A percentile compares a stretch with the other conserved stretches of the same genome.
These are phyloP conservation scores for Pichia exigua DNA, from an alignment of 805 yeast species.

Conservation along the genomic window DNA sequence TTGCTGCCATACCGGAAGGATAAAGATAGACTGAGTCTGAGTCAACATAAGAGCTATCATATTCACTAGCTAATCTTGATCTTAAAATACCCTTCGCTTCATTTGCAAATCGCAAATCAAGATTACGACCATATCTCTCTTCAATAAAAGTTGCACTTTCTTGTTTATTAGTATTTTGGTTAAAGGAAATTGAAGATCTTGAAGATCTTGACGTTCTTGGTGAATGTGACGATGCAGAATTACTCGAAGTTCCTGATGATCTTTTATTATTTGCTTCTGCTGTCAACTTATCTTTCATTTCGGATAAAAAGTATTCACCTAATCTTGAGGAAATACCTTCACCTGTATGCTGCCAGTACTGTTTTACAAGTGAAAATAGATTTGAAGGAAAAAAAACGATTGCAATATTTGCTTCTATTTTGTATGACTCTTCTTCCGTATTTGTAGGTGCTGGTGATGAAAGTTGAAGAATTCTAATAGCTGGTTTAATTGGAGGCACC, in stretches of 20 bases:
- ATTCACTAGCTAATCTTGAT: conserved; percentile 65
- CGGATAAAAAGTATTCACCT: conserved; percentile 76
- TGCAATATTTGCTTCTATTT: conserved; percentile 62
- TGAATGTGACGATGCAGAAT: conserved; percentile 13
- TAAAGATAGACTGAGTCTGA: conserved; percentile 70
- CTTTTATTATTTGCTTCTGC: conserved; percentile 17
- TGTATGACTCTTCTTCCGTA: conserved; percentile 50
- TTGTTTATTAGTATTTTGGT: conserved; percentile 20
- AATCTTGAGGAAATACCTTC: conserved; percentile 90
- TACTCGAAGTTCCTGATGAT: conserved; percentile 7
- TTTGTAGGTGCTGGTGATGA: conserved; percentile 60
- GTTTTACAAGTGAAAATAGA: conserved; percentile 59
- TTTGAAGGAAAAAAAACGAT: conserved; percentile 68
- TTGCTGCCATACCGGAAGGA: conserved; percentile 91
- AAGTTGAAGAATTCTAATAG: conserved; percentile 61
- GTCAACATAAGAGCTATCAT: conserved; percentile 26
- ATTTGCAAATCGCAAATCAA: conserved; percentile 66
- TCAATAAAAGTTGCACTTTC: conserved; percentile 69
- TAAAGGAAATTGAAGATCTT: conserved; percentile 20
- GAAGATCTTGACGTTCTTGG: conserved; percentile 20
- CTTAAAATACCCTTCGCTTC: conserved; percentile 71
- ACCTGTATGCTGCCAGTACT: conserved; percentile 96
- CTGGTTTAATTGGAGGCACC: conserved; percentile 24
- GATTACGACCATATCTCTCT: conserved; percentile 83
- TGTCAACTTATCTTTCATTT: conserved; percentile 36